Conservation (phyloP, 2,329 filamentous ascomycete species). For the Fusarium pseudonygamai region DNA sequence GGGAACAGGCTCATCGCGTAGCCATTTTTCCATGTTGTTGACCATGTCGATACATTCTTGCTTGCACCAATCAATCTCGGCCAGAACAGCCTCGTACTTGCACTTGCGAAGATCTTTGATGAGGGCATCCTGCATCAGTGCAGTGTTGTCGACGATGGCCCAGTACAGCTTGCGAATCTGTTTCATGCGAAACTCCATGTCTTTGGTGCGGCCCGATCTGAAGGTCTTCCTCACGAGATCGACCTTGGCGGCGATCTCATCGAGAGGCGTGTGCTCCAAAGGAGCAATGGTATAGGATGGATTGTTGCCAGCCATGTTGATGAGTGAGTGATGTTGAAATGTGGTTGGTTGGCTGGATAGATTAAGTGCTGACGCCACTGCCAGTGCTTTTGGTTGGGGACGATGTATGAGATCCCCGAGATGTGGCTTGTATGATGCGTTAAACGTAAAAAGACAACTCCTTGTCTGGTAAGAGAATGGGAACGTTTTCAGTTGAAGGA, state of each 20-base stretch:
- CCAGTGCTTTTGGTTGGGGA: neutral
- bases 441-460: neutral
- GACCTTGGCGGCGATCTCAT: constrained; percentile 71
- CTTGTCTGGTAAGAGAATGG: neutral
- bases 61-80: constrained; percentile 81
- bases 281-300: constrained; percentile 52
- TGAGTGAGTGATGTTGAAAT: constrained; percentile 1
- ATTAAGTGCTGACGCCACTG: constrained; percentile 22
- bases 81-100: constrained; percentile 75
- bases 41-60: constrained; percentile 83
- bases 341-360: constrained; percentile 12
- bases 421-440: neutral
- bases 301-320: constrained; percentile 51
- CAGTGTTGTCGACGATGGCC: constrained; percentile 82
- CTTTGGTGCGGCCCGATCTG: constrained; percentile 81
- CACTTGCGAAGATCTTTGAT: constrained; percentile 82
- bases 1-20: constrained; percentile 79
- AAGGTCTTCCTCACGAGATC: constrained; percentile 74
- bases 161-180: constrained; percentile 97
- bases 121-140: constrained; percentile 78
- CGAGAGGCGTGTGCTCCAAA: constrained; percentile 71
- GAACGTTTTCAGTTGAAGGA: neutral
- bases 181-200: constrained; percentile 80
- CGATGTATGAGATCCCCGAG: neutral
- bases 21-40: constrained; percentile 82